Evolutionary conservation across 2,329 filamentous ascomycete genomes (phyloP).

Genomic region (Epichloe gansuensis): DNA sequence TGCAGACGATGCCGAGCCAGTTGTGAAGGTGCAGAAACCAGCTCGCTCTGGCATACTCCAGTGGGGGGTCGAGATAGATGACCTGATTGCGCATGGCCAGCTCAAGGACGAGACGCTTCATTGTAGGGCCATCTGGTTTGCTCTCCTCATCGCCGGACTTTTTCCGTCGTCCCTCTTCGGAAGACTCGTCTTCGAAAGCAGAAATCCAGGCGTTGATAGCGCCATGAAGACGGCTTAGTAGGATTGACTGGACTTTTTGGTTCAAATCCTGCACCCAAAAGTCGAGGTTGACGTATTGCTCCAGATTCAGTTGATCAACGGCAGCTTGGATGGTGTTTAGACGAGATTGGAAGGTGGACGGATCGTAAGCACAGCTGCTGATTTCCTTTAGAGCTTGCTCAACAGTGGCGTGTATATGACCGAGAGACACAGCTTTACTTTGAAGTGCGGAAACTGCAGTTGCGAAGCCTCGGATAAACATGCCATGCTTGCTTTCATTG

Average conservation of each 20-base stretch:
- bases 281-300: conserved; percentile 86
- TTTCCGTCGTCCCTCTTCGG: conserved; percentile 40
- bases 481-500: conserved; percentile 82
- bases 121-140: conserved; percentile 44
- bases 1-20: conserved; percentile 88
- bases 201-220: conserved; percentile 81
- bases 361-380: conserved; percentile 70
- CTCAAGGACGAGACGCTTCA: conserved; percentile 71
- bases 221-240: conserved; percentile 69
- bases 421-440: conserved; percentile 68
- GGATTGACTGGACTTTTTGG: conserved; percentile 63
- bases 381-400: conserved; percentile 77
- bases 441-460: conserved; percentile 78
- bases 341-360: conserved; percentile 63
- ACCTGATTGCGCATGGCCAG: conserved; percentile 97
- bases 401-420: conserved; percentile 64
- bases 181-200: conserved; percentile 57
- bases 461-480: conserved; percentile 91
- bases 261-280: conserved; percentile 88
- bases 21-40: conserved; percentile 90
- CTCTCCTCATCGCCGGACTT: conserved; percentile 31
- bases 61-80: conserved; percentile 87
- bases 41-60: conserved; percentile 81
- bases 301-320: conserved; percentile 90
- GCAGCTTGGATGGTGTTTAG: conserved; percentile 79